phyloP scores from a whole-genome alignment of 352 stramenopile species.

The Pythium aristosporum region DNA sequence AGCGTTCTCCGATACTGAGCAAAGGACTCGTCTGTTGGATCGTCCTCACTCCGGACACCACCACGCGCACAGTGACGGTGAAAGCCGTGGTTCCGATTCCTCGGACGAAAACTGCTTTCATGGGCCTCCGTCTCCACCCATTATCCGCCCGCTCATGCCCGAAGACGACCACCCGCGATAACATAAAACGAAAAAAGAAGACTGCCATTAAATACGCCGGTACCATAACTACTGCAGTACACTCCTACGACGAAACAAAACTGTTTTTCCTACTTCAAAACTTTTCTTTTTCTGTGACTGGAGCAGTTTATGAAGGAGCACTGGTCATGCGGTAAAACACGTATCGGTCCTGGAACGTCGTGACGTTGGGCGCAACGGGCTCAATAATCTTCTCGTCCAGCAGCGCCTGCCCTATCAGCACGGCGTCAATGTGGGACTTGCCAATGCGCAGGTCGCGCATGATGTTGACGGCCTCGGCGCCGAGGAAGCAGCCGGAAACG shows the following conservation, averaged over 20 bases:
- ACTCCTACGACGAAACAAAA: conserved; percentile 10
- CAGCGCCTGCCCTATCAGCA: conserved; percentile 77
- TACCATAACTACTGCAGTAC: conserved; percentile 9
- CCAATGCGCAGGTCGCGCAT: conserved; percentile 76
- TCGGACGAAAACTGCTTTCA: conserved; percentile 25
- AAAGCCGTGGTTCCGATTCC: conserved; percentile 23
- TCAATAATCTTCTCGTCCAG: conserved; percentile 82
- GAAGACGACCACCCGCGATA: conserved; percentile 20
- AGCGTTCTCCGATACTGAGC: conserved; percentile 14
- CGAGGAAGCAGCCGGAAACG: conserved; percentile 78
- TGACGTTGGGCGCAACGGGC: conserved; percentile 63
- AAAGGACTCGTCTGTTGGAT: conserved; percentile 7
- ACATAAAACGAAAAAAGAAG: conserved; percentile 9
- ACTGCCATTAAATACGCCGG: conserved; percentile 29
- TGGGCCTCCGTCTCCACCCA: not conserved
- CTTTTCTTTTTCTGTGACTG: not conserved
- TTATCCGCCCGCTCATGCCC: conserved; percentile 24
- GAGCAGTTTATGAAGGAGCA: conserved; percentile 22
- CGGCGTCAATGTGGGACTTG: conserved; percentile 68
- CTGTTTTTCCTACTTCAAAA: not conserved
- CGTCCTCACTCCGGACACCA: conserved; percentile 1
- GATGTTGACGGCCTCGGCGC: conserved; percentile 80
- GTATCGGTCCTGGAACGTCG: conserved; percentile 86
- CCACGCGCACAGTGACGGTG: conserved; percentile 30
- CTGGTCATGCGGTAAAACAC: conserved; percentile 81